Evolutionary conservation across 768 basidiomycete species (phyloP).

Genomic region (Pulveroboletus ravenelii): DNA sequence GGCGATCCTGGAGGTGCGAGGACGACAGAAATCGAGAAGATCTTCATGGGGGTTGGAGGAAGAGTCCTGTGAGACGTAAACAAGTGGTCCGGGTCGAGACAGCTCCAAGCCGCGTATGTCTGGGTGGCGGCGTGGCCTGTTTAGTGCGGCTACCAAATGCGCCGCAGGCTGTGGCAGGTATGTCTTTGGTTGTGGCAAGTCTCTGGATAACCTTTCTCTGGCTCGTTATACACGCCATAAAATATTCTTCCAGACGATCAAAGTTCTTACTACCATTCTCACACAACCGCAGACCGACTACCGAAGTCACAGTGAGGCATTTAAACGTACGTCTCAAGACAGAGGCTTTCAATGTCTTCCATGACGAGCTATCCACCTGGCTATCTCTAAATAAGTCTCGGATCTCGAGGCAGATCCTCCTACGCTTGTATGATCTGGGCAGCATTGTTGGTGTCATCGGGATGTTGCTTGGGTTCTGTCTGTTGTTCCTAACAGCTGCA

Average conservation of each 20-base stretch:
- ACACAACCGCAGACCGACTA: conserved; percentile 15
- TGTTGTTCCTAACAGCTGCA: conserved; percentile 36
- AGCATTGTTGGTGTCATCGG: conserved; percentile 42
- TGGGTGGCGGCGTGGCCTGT: neutral
- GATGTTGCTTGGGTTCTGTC: conserved; percentile 38
- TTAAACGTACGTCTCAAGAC: conserved; percentile 41
- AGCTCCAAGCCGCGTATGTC: too few species aligned
- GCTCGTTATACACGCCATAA: conserved; percentile 24
- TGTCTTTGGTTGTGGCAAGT: conserved; percentile 17
- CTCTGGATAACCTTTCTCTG: conserved; percentile 24
- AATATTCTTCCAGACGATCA: conserved; percentile 16
- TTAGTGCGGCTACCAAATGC: conserved; percentile 2
- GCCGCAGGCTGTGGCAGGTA: neutral
- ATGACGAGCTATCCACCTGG: conserved; percentile 39
- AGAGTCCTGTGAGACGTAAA: conserved; percentile 8
- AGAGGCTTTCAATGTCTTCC: conserved; percentile 43
- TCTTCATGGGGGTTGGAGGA: conserved; percentile 58
- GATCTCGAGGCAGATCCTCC: conserved; percentile 26
- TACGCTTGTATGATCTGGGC: conserved; percentile 48
- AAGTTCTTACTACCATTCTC: conserved; percentile 21
- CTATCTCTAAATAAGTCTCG: conserved; percentile 32
- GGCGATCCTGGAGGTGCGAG: conserved; percentile 62
- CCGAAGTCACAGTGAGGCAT: conserved; percentile 23
- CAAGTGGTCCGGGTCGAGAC: neutral
- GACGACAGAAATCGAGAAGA: conserved; percentile 75